Conservation (phyloP, 179 eudicot genomes). For the Beta macrorhiza region DNA sequence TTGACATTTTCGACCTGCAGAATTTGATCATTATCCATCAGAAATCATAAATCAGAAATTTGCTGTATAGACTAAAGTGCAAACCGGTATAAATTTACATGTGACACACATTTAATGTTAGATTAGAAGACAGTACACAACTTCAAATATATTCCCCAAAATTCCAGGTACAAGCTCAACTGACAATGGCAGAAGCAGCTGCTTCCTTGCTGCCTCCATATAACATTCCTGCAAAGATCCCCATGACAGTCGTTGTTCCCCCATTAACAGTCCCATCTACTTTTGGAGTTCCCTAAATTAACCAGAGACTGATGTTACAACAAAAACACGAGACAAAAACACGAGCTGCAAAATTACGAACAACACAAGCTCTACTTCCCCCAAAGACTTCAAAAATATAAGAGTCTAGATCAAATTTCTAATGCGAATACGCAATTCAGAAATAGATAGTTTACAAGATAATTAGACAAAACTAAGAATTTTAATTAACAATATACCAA, state of each 20-base stretch:
- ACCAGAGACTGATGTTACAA: conserved; percentile 3
- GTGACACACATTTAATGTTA: no score
- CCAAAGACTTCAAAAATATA: not conserved
- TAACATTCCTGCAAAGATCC: conserved; percentile 88
- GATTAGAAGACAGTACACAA: no score
- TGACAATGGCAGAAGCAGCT: conserved; percentile 55
- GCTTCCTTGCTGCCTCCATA: conserved; percentile 99
- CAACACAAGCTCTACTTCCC: not conserved
- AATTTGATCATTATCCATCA: not conserved
- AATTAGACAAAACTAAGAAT: no score
- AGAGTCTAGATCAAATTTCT: no score
- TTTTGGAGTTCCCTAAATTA: conserved; percentile 32
- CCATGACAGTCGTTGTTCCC: conserved; percentile 33
- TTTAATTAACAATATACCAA: no score
- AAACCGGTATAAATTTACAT: no score
- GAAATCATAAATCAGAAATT: not conserved
- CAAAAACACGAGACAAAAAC: not conserved
- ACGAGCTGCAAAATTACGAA: not conserved
- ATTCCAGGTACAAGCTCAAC: no score
- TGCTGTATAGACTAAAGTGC: no score
- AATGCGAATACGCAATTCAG: no score
- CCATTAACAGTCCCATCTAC: conserved; percentile 79
- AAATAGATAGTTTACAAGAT: no score
- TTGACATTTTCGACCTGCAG: conserved; percentile 88
- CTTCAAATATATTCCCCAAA: no score